Base-by-base conservation (phyloP, 106 monocot genomes). In the Dendrobium catenatum region DNA sequence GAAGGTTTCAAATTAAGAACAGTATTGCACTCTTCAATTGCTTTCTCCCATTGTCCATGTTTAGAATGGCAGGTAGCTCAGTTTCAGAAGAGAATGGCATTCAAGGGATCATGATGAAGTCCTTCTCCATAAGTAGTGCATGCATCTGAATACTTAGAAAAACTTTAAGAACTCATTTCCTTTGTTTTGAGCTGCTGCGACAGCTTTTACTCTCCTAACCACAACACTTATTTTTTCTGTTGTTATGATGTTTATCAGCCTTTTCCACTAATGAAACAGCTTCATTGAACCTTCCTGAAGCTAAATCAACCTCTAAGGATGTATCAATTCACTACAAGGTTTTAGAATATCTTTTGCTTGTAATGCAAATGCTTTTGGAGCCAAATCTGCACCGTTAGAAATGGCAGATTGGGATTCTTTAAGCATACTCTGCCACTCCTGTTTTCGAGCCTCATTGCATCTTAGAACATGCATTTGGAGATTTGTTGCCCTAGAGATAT, bases 201-300 rank as follows among this genome's bases (percentile, higher is more conserved):
- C 90, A 8, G 78, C 78, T 31, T 58, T 43, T 19, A 81, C 76
- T 80, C 85, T 82, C 68, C 77, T 59, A 4, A n/a, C 68, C 55
- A 94, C 76, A 0, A n/a, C 55, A 24, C 37, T 58, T 6, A 84
- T 80, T 79, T 31, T 91, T 89, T 82, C 81, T 79, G 85, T 81
- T 94, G 42, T 59, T 75, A 0, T 87, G 87, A 77, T 91, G 87
- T n/a, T 82, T 72, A 26, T 77, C 83, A 0, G 93, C 96, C 66
- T 18, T 86, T 31, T 86, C 49, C 2, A 84, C 89, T 16, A 56
- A 67, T 7, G 37, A 15, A 9, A 89, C 83, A 76, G 91, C 90
- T 4, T 90, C 93, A 29, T 94, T 87, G 54, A 96, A 93, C 96
- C 94, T 93, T 73, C 94, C 96, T 2, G 82, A 68, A 46, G 92